Conservation (phyloP, 73 alveolate genomes). For the Tetrahymena malaccensis region DNA sequence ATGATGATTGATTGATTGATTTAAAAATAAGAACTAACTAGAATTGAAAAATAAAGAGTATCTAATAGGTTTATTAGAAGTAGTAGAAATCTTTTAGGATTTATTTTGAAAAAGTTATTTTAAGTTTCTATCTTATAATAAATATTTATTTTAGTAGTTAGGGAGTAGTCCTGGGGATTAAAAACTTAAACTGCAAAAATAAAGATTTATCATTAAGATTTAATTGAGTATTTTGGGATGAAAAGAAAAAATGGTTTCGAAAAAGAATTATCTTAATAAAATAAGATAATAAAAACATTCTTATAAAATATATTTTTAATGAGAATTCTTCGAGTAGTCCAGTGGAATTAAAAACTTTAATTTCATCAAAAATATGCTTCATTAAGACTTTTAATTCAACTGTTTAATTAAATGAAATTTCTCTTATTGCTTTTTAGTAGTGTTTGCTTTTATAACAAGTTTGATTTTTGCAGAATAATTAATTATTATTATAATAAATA, state of each 20-base stretch:
- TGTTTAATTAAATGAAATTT: neutral
- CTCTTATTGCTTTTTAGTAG: neutral
- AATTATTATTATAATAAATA: too few species aligned
- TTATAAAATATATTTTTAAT: neutral
- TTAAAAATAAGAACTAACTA: neutral
- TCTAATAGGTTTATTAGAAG: neutral
- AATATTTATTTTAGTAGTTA: neutral
- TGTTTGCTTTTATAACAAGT: neutral
- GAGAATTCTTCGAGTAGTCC: neutral
- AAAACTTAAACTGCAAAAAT: neutral
- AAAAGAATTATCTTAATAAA: neutral
- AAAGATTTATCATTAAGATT: neutral
- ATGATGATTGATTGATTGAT: neutral
- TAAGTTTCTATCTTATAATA: neutral
- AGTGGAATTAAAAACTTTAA: neutral
- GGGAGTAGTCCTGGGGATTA: neutral
- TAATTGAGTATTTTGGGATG: neutral
- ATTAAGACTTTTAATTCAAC: neutral
- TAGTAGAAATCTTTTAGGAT: neutral
- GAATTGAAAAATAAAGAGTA: neutral
- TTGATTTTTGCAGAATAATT: neutral
- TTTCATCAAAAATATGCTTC: neutral
- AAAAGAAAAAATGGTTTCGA: neutral
- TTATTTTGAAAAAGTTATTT: neutral
- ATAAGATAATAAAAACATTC: neutral